Evolutionary conservation across 257 asterid genomes (phyloP), one percentile per base, ranked within the genome.

Genomic region (Jacaranda mimosifolia): DNA sequence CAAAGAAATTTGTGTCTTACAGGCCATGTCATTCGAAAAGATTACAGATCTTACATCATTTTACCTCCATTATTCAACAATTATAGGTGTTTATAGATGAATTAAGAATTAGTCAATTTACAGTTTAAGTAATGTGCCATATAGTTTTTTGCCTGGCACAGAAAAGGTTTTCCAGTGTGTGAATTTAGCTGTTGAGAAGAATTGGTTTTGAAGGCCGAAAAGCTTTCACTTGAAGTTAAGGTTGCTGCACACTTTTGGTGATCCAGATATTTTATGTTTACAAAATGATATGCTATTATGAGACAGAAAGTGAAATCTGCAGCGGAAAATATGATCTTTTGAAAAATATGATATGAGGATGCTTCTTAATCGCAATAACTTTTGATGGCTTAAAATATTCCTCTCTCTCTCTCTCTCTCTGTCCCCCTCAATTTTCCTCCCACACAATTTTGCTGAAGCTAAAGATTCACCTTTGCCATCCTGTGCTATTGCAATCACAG

Each of bases 41-140:
- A 67, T 66, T 18, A n/a, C 63, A 21, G 9, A 53, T 46, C 64
- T 51, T 19, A 43, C 40, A 49, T 35, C 7, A 26, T 21, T 6
- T 36, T 42, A 39, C 57, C 38, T 68, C 79, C 43, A 11, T 7
- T 17, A n/a, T 32, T 68, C 63, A 58, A 32, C 71, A 26, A 39
- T 21, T 70, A 40, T 38, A 75, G 77, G 56, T 42, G 46, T 32
- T 70, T 71, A 12, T 67, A 11, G 60, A 56, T 56, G 52, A 70
- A 26, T 68, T 17, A 19, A 64, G 43, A 9, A 62, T 9, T 39
- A 18, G 56, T 53, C 58, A 7, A 8, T 68, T 74, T 59, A 48
- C 36, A 14, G 40, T 55, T 68, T 63, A 56, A 6, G 32, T 42
- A 42, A 45, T 43, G 58, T 42, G 45, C 57, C 43, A 49, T 71